Percentiles rank a stretch among this genome's conserved stretches.
Conservation (phyloP, 1,139 yeast species). For the Kurtzmaniella quercitrusa region DNA sequence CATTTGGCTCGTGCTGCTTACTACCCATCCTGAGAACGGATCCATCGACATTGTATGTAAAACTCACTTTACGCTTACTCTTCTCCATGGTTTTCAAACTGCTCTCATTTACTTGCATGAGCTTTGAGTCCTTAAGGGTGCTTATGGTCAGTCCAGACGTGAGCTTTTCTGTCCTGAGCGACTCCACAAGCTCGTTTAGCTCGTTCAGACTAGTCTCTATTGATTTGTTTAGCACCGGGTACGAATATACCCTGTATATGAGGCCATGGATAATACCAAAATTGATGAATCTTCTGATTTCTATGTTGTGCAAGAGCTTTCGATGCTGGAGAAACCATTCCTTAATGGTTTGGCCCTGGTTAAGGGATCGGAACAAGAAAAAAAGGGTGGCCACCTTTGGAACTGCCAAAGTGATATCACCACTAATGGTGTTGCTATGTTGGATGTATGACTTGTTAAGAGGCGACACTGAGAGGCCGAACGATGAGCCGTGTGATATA, state of each 20-base stretch:
- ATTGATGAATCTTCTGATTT: constrained; percentile 75
- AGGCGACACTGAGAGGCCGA: constrained; percentile 11
- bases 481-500: neutral
- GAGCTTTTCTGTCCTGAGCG: constrained; percentile 7
- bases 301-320: constrained; percentile 57
- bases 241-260: constrained; percentile 75
- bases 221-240: constrained; percentile 54
- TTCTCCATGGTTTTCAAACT: constrained; percentile 19
- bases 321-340: constrained; percentile 76
- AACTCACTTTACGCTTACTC: constrained; percentile 30
- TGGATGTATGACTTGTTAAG: constrained; percentile 6
- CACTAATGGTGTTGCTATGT: neutral
- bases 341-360: constrained; percentile 71
- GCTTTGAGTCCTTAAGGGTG: constrained; percentile 14
- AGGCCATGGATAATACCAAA: constrained; percentile 83
- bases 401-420: constrained; percentile 18
- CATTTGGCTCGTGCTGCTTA: constrained; percentile 3
- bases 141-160: constrained; percentile 3
- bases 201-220: constrained; percentile 27
- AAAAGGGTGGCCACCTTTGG: constrained; percentile 70
- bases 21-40: neutral
- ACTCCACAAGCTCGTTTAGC: constrained; percentile 25
- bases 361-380: constrained; percentile 69
- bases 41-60: constrained; percentile 20
- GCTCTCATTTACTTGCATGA: constrained; percentile 23